phyloP scores from a whole-genome alignment of 2,329 filamentous ascomycete species.

The Parastagonospora nodorum region DNA sequence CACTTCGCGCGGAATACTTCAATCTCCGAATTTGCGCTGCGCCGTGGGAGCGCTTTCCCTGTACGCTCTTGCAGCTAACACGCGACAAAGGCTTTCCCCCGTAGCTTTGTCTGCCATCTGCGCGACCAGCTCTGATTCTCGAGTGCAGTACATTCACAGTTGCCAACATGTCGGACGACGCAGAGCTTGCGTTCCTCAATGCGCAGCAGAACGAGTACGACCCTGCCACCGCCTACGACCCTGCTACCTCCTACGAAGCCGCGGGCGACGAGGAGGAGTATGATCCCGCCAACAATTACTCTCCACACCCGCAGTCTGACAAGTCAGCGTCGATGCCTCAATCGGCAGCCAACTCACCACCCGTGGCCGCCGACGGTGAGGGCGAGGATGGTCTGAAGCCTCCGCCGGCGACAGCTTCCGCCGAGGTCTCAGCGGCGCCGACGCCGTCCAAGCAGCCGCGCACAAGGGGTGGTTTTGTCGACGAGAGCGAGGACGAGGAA shows the following conservation, averaged over 20 bases:
- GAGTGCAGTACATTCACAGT: conserved; percentile 3
- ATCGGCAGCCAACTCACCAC: conserved; percentile 36
- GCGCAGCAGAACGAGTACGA: conserved; percentile 51
- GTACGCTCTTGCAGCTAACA: conserved; percentile 15
- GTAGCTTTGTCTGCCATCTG: conserved; percentile 6
- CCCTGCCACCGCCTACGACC: conserved; percentile 44
- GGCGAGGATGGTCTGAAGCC: conserved; percentile 30
- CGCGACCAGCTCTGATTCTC: conserved; percentile 13
- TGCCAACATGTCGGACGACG: conserved; percentile 56
- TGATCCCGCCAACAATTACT: conserved; percentile 41
- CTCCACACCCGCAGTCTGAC: conserved; percentile 24
- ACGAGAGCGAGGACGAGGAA: conserved; percentile 66
- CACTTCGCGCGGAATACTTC: background rate
- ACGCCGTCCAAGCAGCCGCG: conserved; percentile 52
- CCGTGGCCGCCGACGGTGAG: conserved; percentile 19
- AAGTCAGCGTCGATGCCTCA: conserved; percentile 35
- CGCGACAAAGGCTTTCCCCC: conserved; percentile 32
- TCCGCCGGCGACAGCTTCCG: conserved; percentile 18
- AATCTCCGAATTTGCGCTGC: conserved; percentile 3
- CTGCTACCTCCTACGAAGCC: conserved; percentile 51
- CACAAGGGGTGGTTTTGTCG: conserved; percentile 66
- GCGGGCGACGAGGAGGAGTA: conserved; percentile 50
- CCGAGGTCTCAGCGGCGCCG: conserved; percentile 35
- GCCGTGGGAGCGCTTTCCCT: conserved; percentile 4
- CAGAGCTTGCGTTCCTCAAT: conserved; percentile 59